Evolutionary conservation across 2,329 filamentous ascomycete species (phyloP), one percentile per base, ranked within the genome.

Genomic region (Colletotrichum sp.): DNA sequence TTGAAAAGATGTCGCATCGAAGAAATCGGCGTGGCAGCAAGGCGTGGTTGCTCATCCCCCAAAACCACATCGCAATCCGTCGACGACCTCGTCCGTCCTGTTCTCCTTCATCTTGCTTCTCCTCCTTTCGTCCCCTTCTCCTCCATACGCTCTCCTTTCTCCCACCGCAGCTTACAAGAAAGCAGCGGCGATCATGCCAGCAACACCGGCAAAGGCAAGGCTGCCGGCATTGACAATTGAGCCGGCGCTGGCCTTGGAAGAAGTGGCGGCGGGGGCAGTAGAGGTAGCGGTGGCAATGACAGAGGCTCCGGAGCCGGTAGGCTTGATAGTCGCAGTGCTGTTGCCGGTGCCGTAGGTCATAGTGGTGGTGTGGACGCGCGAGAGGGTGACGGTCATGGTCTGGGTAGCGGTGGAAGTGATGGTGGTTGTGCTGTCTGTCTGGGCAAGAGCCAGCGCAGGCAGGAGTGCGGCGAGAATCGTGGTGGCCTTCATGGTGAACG

Each of bases 401-500:
- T 87, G 78, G 59, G 86, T 87, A 69, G 84, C 84, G 54, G 89
- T 91, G 31, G 84, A 84, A 21, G 89, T 90, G 62, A 83, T 83
- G 21, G 86, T 84, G 57, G 86, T 85, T 29, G 79, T 78, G 69
- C 80, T 78, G 38, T 62, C 62, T 29, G 85, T 85, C 66, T 84
- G 80, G 47, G 89, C 89, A 66, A 89, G 78, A 73, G 88, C 90
- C 79, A 90, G 80, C 67, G 89, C 84, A 78, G 90, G 89, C 79
- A 92, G 85, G 76, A 88, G 79, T 74, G 86, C 86, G 74, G 88
- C 80, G 78, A 87, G 72, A 74, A 91, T 78, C 34, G 86, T 82
- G 59, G 81, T 80, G 77, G 84, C 78, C 61, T 84, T 83, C 84
- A 86, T 86, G 69, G 72, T 81, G 78, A 76, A 73, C 74, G 66